phyloP scores from a whole-genome alignment of 2,329 filamentous ascomycete genomes.

The Fusarium abutilonis region DNA sequence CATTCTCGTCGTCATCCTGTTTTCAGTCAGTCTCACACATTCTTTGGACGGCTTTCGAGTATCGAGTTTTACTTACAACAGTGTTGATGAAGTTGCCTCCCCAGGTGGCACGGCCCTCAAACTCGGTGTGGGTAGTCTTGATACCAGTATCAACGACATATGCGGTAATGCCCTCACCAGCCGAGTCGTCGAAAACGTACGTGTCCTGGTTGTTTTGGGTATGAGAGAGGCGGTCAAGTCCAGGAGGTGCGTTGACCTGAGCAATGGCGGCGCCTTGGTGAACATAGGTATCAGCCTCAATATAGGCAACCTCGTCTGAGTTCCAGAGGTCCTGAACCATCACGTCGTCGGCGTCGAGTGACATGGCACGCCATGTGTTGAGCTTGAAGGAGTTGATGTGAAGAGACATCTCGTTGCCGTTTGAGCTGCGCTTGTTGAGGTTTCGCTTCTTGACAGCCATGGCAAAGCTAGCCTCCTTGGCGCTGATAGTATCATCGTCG shows the following conservation, averaged over 20 bases:
- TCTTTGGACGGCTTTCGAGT: background rate
- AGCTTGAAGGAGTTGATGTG: constrained; percentile 59
- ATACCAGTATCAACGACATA: constrained; percentile 76
- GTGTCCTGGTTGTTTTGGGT: constrained; percentile 45
- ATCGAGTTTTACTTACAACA: constrained; percentile 50
- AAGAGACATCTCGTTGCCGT: constrained; percentile 60
- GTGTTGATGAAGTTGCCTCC: constrained; percentile 63
- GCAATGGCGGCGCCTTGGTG: constrained; percentile 55
- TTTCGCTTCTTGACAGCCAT: constrained; percentile 66
- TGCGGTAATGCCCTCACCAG: constrained; percentile 65
- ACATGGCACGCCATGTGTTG: constrained; percentile 62
- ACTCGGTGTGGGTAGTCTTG: constrained; percentile 63
- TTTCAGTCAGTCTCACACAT: constrained; percentile 6
- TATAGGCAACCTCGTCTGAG: constrained; percentile 60
- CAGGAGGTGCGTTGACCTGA: constrained; percentile 64
- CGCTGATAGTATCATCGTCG: constrained; percentile 58
- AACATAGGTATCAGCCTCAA: constrained; percentile 64
- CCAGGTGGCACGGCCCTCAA: constrained; percentile 64
- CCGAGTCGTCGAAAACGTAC: constrained; percentile 61
- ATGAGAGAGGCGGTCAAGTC: constrained; percentile 64
- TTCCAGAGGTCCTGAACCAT: constrained; percentile 61
- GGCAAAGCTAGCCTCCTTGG: constrained; percentile 61
- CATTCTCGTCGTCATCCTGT: constrained; percentile 65
- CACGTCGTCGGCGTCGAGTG: constrained; percentile 61
- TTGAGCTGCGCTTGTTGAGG: constrained; percentile 60